phyloP scores from a whole-genome alignment of 1,284 basidiomycete species.

The Retiboletus flavoniger region DNA sequence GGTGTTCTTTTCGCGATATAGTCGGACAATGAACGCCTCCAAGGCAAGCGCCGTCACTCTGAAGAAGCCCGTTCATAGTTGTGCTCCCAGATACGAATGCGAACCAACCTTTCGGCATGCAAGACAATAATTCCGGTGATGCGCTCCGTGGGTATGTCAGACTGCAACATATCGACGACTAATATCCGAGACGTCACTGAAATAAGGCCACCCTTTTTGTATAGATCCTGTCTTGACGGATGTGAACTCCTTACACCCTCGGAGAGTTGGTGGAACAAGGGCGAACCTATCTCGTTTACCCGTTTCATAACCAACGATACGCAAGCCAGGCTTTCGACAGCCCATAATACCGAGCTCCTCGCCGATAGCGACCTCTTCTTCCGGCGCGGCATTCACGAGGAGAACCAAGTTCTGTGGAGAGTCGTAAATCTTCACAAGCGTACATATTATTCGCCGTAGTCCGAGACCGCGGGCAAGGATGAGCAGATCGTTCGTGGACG shows the following conservation, averaged over 20 bases:
- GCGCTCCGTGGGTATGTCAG: constrained; percentile 79
- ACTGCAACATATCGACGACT: constrained; percentile 92
- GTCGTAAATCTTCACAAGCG: constrained; percentile 89
- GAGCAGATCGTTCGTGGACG: constrained; percentile 78
- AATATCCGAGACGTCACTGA: constrained; percentile 94
- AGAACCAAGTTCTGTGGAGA: constrained; percentile 83
- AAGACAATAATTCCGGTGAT: constrained; percentile 94
- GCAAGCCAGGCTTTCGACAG: constrained; percentile 81
- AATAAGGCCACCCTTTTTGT: constrained; percentile 85
- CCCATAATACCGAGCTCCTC: constrained; percentile 94
- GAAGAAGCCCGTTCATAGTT: background rate
- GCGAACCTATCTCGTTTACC: constrained; percentile 73
- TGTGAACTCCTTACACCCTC: constrained; percentile 1
- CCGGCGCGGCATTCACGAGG: constrained; percentile 82
- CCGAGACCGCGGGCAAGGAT: constrained; percentile 88
- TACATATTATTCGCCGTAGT: constrained; percentile 77
- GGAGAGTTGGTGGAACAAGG: background rate
- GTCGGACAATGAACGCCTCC: constrained; percentile 88
- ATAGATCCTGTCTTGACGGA: constrained; percentile 70
- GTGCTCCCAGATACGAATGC: background rate
- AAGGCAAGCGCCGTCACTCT: constrained; percentile 83
- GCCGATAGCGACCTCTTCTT: constrained; percentile 89
- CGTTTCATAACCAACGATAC: constrained; percentile 85
- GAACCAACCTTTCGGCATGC: constrained; percentile 81
- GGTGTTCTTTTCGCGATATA: constrained; percentile 86